Evolutionary conservation across 2,329 filamentous ascomycete species (phyloP), one percentile per base, ranked within the genome.

Genomic region (Parasarocladium wereldwijsianum): DNA sequence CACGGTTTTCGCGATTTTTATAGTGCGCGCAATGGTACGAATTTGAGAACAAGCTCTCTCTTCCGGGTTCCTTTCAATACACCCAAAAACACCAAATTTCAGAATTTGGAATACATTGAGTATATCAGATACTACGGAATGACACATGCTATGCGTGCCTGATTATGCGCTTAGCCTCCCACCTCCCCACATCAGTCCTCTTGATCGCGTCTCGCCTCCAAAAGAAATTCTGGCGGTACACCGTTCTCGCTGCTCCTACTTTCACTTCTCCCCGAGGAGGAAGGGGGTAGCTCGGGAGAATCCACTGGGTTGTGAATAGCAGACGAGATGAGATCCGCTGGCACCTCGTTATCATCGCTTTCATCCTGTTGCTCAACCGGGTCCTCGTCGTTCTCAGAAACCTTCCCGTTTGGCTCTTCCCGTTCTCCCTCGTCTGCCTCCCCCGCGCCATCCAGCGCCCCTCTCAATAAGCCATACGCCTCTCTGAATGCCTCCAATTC

Each of bases 401-500:
- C n/a, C 31, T 18, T 32, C 29, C 3, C 29, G 29, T n/a, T 29
- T 26, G 17, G 27, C 8, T 40, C 36, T 4, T 20, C 16, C 4
- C 24, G n/a, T 2, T 34, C 32, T 8, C 32, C 33, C 11, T 40
- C 37, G 12, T 23, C 23, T 6, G 16, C 26, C 11, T 33, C 36
- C 2, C 33, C 26, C 6, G 31, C 24, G 2, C 38, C 18, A n/a
- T n/a, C n/a, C n/a, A n/a, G n/a, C n/a, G 43, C n/a, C 8, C 34
- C 35, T 23, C 42, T 36, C n/a, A 82, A 52, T 24, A 82, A 57
- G 3, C 57, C 49, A 39, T 65, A 62, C 1, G 73, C 74, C 41
- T 76, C 66, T 18, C 55, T 55, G 36, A 81, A 74, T 3, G 76
- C 75, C 34, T 77, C 73, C 2, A 80, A 45, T 46, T 83, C 81